Conservation (phyloP, 225 moss, liverwort and hornwort genomes). For the Climacium dendroides region DNA sequence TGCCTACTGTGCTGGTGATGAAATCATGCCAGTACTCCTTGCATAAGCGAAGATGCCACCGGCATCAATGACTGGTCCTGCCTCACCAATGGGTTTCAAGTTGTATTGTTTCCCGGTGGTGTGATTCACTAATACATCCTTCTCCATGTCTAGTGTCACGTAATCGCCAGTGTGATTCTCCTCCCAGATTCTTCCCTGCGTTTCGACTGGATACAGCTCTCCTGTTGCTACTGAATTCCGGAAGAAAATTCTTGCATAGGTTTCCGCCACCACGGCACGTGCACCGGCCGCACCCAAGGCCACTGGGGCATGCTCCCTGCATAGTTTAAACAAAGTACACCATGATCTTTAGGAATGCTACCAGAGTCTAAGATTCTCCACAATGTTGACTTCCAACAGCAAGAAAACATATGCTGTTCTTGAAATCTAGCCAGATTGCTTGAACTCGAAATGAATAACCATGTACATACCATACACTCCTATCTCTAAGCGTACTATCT, state of each 20-base stretch:
- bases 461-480: neutral
- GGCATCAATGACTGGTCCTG: slow-evolving; percentile 81
- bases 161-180: slow-evolving; percentile 61
- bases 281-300: slow-evolving; percentile 74
- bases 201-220: slow-evolving; percentile 74
- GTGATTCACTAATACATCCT: slow-evolving; percentile 63
- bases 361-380: neutral
- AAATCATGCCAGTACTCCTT: slow-evolving; percentile 76
- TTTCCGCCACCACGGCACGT: slow-evolving; percentile 73
- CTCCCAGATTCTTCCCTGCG: slow-evolving; percentile 35
- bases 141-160: slow-evolving; percentile 71
- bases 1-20: slow-evolving; percentile 21
- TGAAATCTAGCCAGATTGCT: neutral
- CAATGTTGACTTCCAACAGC: neutral
- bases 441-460: neutral
- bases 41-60: slow-evolving; percentile 86
- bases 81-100: slow-evolving; percentile 78
- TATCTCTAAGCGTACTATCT: neutral
- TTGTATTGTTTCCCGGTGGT: slow-evolving; percentile 60
- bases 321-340: neutral
- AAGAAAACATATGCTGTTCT: neutral
- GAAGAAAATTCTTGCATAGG: slow-evolving; percentile 77
- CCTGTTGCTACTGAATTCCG: slow-evolving; percentile 78
- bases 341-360: neutral
- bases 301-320: slow-evolving; percentile 82